Conservation (phyloP, 2,329 filamentous ascomycete genomes). For the Lasiodiplodia sp. region DNA sequence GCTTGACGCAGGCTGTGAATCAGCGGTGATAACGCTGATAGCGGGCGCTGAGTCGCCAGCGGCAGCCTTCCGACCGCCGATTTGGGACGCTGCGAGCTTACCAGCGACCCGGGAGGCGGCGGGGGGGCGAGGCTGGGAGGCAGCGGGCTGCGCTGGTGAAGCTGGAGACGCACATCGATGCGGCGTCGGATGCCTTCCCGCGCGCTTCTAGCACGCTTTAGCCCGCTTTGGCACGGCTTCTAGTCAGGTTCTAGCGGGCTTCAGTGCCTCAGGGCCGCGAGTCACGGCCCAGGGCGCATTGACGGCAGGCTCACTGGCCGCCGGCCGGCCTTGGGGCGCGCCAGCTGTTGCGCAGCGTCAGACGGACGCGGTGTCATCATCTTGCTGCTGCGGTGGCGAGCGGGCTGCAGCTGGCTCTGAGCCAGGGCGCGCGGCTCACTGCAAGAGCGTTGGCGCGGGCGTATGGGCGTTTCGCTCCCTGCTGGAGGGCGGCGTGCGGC, state of each 20-base stretch:
- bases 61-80: constrained; percentile 32
- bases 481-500: constrained; percentile 22
- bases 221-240: constrained; percentile 15
- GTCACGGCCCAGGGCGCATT: constrained; percentile 17
- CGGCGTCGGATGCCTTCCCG: constrained; percentile 36
- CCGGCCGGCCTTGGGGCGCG: constrained; percentile 15
- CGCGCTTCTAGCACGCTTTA: constrained; percentile 37
- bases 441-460: constrained; percentile 23
- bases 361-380: constrained; percentile 17
- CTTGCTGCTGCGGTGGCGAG: constrained; percentile 1
- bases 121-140: constrained; percentile 28
- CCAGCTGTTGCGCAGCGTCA: constrained; percentile 19
- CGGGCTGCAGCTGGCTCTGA: neutral
- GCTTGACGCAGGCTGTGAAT: constrained; percentile 21
- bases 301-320: constrained; percentile 31
- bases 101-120: constrained; percentile 44
- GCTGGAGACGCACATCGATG: constrained; percentile 41
- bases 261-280: constrained; percentile 25
- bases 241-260: constrained; percentile 29
- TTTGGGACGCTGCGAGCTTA: constrained; percentile 34
- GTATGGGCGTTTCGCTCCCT: constrained; percentile 20
- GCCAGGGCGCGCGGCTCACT: constrained; percentile 16
- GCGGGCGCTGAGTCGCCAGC: constrained; percentile 32
- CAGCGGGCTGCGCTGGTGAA: constrained; percentile 18
- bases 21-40: constrained; percentile 34